Evolutionary conservation across 169 alveolate species (phyloP).

Genomic region (Cryptosporidium sp.): DNA sequence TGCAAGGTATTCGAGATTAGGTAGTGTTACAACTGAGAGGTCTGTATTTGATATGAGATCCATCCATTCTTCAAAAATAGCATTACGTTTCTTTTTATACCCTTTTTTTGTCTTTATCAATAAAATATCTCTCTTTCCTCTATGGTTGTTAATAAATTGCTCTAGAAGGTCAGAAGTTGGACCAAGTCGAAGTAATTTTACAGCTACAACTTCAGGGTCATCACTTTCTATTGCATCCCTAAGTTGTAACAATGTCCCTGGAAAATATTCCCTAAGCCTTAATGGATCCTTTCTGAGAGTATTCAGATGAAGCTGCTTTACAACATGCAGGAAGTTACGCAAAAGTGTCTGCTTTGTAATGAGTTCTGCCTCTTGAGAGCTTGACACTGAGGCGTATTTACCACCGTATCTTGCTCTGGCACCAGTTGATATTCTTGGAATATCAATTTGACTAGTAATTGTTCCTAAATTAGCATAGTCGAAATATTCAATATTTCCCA

Average conservation of each 20-base stretch:
- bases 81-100: neutral
- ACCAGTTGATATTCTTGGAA: neutral
- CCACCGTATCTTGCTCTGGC: neutral
- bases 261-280: constrained; percentile 48
- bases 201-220: constrained; percentile 60
- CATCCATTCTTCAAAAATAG: constrained; percentile 7
- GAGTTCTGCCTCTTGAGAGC: constrained; percentile 57
- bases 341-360: constrained; percentile 59
- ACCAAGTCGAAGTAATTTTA: constrained; percentile 30
- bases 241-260: constrained; percentile 45
- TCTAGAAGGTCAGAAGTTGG: constrained; percentile 44
- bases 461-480: neutral
- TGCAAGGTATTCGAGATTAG: constrained; percentile 6
- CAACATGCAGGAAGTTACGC: constrained; percentile 53
- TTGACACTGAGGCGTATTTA: neutral
- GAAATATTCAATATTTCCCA: constrained; percentile 41
- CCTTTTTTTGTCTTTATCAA: constrained; percentile 1
- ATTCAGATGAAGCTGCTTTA: constrained; percentile 23
- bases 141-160: constrained; percentile 38
- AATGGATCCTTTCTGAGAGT: constrained; percentile 55
- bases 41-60: constrained; percentile 44
- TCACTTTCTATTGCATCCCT: constrained; percentile 58
- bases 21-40: constrained; percentile 4
- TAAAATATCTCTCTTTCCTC: constrained; percentile 41
- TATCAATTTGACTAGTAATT: neutral